A percentile compares a stretch with the other conserved stretches of the same genome.
Conservation (phyloP, 1,284 basidiomycete species). For the Thelephora terrestris region DNA sequence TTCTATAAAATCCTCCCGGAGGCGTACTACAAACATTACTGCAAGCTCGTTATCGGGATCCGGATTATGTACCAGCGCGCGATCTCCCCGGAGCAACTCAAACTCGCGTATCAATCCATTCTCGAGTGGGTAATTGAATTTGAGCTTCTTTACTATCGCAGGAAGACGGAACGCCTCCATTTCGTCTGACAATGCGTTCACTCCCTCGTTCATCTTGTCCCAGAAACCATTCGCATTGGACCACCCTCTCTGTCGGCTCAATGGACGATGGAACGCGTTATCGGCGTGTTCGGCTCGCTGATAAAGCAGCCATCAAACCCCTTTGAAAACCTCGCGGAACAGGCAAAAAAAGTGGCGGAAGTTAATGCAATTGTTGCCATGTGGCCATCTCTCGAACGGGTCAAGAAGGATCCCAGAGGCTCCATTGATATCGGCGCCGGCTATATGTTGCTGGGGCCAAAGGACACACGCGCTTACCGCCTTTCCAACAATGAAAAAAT, state of each 20-base stretch:
- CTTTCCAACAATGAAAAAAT: too few species aligned
- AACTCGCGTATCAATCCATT: constrained; percentile 2
- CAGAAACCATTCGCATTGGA: constrained; percentile 11
- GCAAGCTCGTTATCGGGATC: constrained; percentile 10
- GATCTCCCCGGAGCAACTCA: constrained; percentile 7
- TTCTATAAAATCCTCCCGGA: too few species aligned
- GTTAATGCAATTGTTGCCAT: constrained; percentile 14
- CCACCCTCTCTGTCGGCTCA: constrained; percentile 17
- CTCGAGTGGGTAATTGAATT: constrained; percentile 11
- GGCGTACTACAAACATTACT: too few species aligned
- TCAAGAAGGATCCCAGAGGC: too few species aligned
- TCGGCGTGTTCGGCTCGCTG: too few species aligned
- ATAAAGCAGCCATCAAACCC: too few species aligned
- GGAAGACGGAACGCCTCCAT: too few species aligned
- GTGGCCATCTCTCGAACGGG: too few species aligned
- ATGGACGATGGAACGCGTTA: too few species aligned
- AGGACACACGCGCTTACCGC: too few species aligned
- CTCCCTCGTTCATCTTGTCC: constrained; percentile 11
- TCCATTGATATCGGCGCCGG: too few species aligned
- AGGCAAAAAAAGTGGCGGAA: constrained; percentile 13
- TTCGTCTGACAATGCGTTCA: constrained; percentile 15
- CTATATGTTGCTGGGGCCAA: too few species aligned
- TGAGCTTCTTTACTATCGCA: constrained; percentile 16
- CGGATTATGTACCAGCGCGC: constrained; percentile 10
- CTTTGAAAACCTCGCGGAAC: constrained; percentile 16